Evolutionary conservation across 2,329 filamentous ascomycete genomes (phyloP), one percentile per base, ranked within the genome.

Genomic region (Sporothrix brunneoviolacea): DNA sequence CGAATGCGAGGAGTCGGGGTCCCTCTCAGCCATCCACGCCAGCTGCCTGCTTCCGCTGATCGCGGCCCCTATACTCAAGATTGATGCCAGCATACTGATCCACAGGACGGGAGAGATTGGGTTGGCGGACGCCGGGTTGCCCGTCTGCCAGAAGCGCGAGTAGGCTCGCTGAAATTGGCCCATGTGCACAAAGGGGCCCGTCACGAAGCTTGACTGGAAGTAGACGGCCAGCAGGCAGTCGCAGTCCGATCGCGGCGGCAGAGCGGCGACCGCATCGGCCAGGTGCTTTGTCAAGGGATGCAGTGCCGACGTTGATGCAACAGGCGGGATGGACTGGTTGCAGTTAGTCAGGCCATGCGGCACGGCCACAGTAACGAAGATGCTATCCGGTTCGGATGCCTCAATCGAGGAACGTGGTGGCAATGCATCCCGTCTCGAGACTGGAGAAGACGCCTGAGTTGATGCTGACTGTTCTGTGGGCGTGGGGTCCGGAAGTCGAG

Each of bases 51-150:
- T 62, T 18, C 50, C 45, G 5, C 28, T 40, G 6, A 54, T 32
- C 38, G 50, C 44, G 2, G 66, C 61, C 1, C 71, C 71, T 4
- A 67, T 65, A 53, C 65, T 66, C 35, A 77, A 56, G 41, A 76
- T 67, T 6, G 73, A 75, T 52, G 74, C 73, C 42, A 77, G 62
- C 35, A 74, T 70, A 55, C 73, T 76, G 39, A 75, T 62, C 75
- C 75, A 78, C 22, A 77, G 62, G 12, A 74, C 60, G 53, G 67
- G 70, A 3, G 68, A 62, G 0, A 62, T 61, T 4, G 61, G 56
- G 1, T 72, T 69, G 4, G 53, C 52, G 4, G 65, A 58, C 15
- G 47, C 21, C 15, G 51, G 51, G 41, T 46, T 32, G 4, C 54
- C 51, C 10, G 45, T 41, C 22, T 57, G 56, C 74, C 74, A 76